Evolutionary conservation across 2,329 filamentous ascomycete genomes (phyloP), one percentile per base, ranked within the genome.

Genomic region (Fusarium sp.): DNA sequence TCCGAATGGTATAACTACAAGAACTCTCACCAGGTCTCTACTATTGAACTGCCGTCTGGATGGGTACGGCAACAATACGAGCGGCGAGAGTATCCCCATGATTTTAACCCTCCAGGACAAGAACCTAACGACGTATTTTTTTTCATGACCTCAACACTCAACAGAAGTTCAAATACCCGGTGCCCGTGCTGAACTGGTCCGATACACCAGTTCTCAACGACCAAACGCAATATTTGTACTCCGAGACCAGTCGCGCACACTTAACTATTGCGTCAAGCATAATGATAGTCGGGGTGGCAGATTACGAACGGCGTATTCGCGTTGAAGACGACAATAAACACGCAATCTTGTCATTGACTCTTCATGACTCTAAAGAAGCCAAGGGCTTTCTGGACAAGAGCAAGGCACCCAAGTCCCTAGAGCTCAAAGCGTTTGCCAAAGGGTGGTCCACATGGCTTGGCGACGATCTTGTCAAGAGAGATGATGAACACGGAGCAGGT

Each of bases 391-490:
- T 66, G 10, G 48, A 60, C 10, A 12, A 18, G 2, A 28, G 28
- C 8, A 37, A 1, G 9, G 15, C 12, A 18, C 37, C 37, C 10
- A 34, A 15, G n/a, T 4, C 23, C 2, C 15, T 66, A 1, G 51
- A 66, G 12, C 46, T 64, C 3, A 27, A 64, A 7, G 60, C 64
- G 6, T 51, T 66, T 36, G 64, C 55, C 1, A 66, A 56, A 39
- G 60, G 55, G 2, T 66, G 55, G 64, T 66, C 64, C 2, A 64
- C 60, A 1, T 66, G 64, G 64, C 64, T 60, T 30, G 64, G 60
- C 6, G n/a, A 39, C 3, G 60, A 66, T 12, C 12, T 57, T 12
- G 34, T 63, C 4, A 7, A 27, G 41, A 3, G 13, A 0, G 11
- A 16, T 18, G 6, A 47, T 18, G 16, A 18, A 18, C n/a, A 12